Evolutionary conservation across 495 filamentous ascomycete species (phyloP).

Genomic region (Aspergillus incahuasiensis): DNA sequence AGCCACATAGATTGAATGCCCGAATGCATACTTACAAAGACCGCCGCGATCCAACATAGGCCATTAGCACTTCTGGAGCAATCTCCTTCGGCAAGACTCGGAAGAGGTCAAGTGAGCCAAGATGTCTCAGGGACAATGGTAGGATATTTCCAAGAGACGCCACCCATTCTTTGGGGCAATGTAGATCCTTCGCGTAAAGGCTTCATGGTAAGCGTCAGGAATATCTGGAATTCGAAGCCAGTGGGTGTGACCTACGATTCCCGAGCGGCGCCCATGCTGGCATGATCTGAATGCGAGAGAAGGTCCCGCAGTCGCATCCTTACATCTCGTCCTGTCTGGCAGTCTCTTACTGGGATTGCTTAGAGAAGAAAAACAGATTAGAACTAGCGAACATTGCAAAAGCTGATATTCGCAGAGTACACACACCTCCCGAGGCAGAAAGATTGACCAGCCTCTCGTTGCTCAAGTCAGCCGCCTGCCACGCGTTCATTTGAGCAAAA

Average conservation of each 20-base stretch:
- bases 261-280: constrained; percentile 1
- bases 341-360: constrained; percentile 19
- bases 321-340: constrained; percentile 18
- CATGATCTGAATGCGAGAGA: constrained; percentile 5
- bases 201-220: constrained; percentile 6
- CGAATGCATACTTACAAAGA: constrained; percentile 16
- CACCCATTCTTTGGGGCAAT: constrained; percentile 18
- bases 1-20: not conserved
- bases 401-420: not conserved
- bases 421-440: constrained; percentile 18
- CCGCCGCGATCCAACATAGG: constrained; percentile 19
- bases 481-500: constrained; percentile 5
- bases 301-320: constrained; percentile 17
- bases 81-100: constrained; percentile 17
- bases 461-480: constrained; percentile 8
- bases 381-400: not conserved
- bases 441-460: constrained; percentile 11
- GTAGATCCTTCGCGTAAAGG: constrained; percentile 21
- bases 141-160: constrained; percentile 8
- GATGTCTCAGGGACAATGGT: constrained; percentile 12
- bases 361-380: not conserved
- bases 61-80: constrained; percentile 21
- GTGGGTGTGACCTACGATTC: constrained; percentile 12
- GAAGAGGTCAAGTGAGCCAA: constrained; percentile 21
- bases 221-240: not conserved